A percentile compares a stretch with the other conserved stretches of the same genome.
phyloP scores from a whole-genome alignment of 2,329 filamentous ascomycete species.

The Nemania bipapillata region DNA sequence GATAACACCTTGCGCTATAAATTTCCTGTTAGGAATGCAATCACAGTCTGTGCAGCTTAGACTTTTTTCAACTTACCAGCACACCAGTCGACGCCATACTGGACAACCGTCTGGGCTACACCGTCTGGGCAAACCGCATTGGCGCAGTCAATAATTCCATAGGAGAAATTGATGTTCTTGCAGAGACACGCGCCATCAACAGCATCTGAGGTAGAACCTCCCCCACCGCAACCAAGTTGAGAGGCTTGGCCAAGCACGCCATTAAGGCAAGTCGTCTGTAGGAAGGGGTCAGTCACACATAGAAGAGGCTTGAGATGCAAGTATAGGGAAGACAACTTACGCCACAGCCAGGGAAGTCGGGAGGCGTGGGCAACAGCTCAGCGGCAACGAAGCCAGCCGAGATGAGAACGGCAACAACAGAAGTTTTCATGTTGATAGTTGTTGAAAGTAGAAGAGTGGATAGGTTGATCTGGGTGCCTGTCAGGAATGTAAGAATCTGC shows the following conservation, averaged over 20 bases:
- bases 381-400: constrained; percentile 56
- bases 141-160: constrained; percentile 53
- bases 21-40: constrained; percentile 15
- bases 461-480: constrained; percentile 33
- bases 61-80: constrained; percentile 42
- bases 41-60: neutral
- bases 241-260: constrained; percentile 63
- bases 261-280: constrained; percentile 60
- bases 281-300: constrained; percentile 9
- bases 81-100: constrained; percentile 49
- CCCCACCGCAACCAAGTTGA: constrained; percentile 59
- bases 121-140: constrained; percentile 41
- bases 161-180: constrained; percentile 55
- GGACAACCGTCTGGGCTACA: constrained; percentile 41
- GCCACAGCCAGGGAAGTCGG: constrained; percentile 62
- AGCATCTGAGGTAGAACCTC: constrained; percentile 40
- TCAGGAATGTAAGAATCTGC: constrained; percentile 46
- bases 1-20: constrained; percentile 43
- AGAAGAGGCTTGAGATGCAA: neutral
- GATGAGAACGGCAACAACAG: constrained; percentile 57
- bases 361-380: constrained; percentile 54
- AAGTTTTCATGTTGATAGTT: constrained; percentile 62
- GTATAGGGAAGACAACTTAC: constrained; percentile 56
- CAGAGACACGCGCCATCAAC: constrained; percentile 56
- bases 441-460: constrained; percentile 29